Conservation (phyloP, 1,284 basidiomycete genomes). For the Leccinum subspadiceum region DNA sequence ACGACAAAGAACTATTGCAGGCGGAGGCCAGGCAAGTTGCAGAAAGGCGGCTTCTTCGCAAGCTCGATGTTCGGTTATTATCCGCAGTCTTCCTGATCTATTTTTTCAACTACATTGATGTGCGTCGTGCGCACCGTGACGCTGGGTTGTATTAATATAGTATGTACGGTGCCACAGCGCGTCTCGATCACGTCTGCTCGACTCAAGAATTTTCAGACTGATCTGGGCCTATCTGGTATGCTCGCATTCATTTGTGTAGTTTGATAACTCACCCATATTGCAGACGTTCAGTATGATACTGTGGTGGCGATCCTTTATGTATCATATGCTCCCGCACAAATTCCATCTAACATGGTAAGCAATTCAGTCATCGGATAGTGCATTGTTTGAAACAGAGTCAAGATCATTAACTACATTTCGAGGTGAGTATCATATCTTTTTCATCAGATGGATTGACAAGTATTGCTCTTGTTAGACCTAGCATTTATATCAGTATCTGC, state of each 20-base stretch:
- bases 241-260: background rate
- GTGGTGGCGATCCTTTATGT: background rate
- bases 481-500: background rate
- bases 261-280: too few relatives aligned
- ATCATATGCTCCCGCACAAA: conserved; percentile 22
- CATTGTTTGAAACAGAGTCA: background rate
- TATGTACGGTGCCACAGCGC: background rate
- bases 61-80: background rate
- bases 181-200: background rate
- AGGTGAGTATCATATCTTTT: background rate
- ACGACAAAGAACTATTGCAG: background rate
- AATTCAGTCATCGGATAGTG: background rate
- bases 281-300: background rate
- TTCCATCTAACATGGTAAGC: conserved; percentile 50
- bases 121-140: background rate
- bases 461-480: background rate
- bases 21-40: background rate
- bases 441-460: background rate
- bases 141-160: background rate
- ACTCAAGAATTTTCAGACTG: background rate
- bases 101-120: background rate
- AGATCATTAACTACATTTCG: conserved; percentile 16
- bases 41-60: background rate
- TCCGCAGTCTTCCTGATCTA: background rate
- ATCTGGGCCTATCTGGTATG: background rate